Evolutionary conservation across 2,329 filamentous ascomycete species (phyloP).

Genomic region (Talaromyces sp.): DNA sequence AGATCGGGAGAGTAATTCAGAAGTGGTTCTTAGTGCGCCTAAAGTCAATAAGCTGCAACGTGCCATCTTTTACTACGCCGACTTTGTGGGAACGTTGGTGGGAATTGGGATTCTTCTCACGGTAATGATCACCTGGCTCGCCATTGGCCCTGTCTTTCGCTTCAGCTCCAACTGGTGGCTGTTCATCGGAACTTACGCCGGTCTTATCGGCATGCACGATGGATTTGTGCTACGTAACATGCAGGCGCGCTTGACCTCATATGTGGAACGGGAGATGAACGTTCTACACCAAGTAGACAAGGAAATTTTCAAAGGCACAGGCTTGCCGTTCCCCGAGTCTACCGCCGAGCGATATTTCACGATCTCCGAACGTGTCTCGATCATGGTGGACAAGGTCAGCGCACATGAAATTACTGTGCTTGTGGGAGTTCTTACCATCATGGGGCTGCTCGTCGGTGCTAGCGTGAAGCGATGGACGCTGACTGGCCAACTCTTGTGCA

Average conservation of each 20-base stretch:
- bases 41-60: conserved; percentile 29
- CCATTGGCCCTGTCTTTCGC: conserved; percentile 32
- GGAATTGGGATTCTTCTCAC: conserved; percentile 34
- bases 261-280: conserved; percentile 14
- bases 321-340: too few relatives aligned
- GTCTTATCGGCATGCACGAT: conserved; percentile 41
- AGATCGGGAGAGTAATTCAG: conserved; percentile 24
- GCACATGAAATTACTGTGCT: conserved; percentile 25
- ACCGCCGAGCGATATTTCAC: neutral
- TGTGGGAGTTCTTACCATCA: conserved; percentile 18
- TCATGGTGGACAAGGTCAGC: conserved; percentile 17
- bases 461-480: conserved; percentile 26
- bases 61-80: conserved; percentile 33
- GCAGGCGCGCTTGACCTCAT: conserved; percentile 22
- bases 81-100: conserved; percentile 38
- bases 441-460: conserved; percentile 22
- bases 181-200: conserved; percentile 44
- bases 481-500: conserved; percentile 30
- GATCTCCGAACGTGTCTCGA: conserved; percentile 16
- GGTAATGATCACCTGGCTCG: conserved; percentile 34
- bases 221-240: conserved; percentile 43
- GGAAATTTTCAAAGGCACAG: conserved; percentile 8
- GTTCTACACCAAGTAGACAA: conserved; percentile 13
- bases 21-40: conserved; percentile 26
- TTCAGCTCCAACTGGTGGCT: conserved; percentile 45